Base-by-base conservation (phyloP, 352 stramenopile genomes). In the Saprolegnia parasitica region DNA sequence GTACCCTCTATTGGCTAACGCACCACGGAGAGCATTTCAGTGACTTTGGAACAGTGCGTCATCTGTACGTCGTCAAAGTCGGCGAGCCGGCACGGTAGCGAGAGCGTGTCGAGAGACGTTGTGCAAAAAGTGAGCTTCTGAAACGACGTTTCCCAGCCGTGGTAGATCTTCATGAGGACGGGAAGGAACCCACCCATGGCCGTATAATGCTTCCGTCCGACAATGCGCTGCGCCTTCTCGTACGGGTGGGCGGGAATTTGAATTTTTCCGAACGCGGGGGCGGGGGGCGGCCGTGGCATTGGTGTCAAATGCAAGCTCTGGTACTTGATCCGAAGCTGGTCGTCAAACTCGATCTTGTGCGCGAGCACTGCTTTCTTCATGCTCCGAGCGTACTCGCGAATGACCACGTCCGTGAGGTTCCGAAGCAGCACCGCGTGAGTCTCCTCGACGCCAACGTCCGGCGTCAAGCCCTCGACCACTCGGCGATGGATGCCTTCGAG, bases 341-440 rank as follows among this genome's bases (percentile, higher is more conserved):
- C 74, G 24, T 77, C 79, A 52, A 65, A 42, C 11, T 73, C 67
- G 11, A 94, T 62, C 23, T 83, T 84, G 52, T 90, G 81, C 24
- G 89, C 65, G 21, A 98, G 71, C 16, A 96, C 83, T 0, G 89
- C 77, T 50, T 96, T 96, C 76, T 98, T 97, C 90, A 98, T 97
- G 50, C 86, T 96, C 1, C 87, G 81, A 55, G 84, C 88, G 75
- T 98, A 97, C 20, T 91, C 83, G 39, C 96, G 83, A 66, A 97
- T 95, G 39, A 89, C 87, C 20, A 89, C 81, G 57, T 94, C 88
- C 0, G 89, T 98, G 42, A 98, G 80, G 26, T 78, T 67, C 11
- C 89, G 81, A n/a, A 98, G 74, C 13, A 96, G 72, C 54, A 56
- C 64, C 0, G 80, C 80, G 39, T 90, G 78, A 0, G 78, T 81